Evolutionary conservation across 768 basidiomycete species (phyloP).

Genomic region (Solioccasus polychromus): DNA sequence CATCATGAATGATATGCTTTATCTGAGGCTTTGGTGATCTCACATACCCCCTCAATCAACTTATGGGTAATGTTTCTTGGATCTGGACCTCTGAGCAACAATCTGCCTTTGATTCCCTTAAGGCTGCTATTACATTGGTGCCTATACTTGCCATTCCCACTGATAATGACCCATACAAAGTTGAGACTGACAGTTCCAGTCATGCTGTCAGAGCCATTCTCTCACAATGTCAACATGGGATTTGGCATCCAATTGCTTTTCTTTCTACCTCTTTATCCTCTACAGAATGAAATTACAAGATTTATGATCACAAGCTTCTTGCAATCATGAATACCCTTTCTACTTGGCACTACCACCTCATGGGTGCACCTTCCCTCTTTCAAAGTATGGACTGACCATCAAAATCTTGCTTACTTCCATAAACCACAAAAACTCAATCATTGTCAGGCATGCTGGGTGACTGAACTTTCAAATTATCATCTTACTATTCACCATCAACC

Average conservation of each 20-base stretch:
- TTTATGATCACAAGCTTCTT: neutral
- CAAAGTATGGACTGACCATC: conserved; percentile 10
- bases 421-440: conserved; percentile 37
- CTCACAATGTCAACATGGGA: neutral
- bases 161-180: neutral
- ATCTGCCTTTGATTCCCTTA: neutral
- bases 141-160: neutral
- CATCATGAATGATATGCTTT: neutral
- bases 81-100: neutral
- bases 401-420: conserved; percentile 46
- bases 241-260: neutral
- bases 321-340: neutral
- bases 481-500: conserved; percentile 27
- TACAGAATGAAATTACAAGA: neutral
- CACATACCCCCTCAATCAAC: neutral
- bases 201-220: neutral
- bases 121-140: neutral
- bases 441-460: conserved; percentile 42
- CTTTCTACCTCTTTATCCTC: neutral
- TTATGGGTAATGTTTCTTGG: neutral
- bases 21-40: neutral
- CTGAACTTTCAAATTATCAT: conserved; percentile 35
- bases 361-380: neutral
- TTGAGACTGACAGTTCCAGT: neutral
- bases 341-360: neutral